These are phyloP conservation scores for Talaromyces marneffei DNA, from an alignment of 2,329 filamentous ascomycete species.

Conservation along the genomic window DNA sequence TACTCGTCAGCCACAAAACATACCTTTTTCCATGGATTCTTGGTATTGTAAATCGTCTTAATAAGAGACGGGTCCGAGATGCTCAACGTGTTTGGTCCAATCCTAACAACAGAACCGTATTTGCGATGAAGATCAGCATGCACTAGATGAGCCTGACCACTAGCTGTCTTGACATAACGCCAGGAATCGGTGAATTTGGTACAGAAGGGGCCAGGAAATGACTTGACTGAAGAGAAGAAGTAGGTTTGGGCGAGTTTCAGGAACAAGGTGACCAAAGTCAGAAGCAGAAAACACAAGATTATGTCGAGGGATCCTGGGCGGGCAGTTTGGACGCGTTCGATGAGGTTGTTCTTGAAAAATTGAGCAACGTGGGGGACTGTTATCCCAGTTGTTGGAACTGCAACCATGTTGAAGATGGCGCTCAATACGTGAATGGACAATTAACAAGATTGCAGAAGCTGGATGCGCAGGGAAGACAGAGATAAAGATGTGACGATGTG, in stretches of 20 bases:
- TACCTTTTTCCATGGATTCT: conserved; percentile 48
- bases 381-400: background rate
- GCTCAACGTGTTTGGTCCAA: conserved; percentile 68
- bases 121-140: conserved; percentile 62
- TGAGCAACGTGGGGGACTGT: background rate
- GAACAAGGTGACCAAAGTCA: background rate
- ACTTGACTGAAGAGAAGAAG: conserved; percentile 18
- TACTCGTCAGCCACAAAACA: background rate
- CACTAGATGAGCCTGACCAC: conserved; percentile 59
- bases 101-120: conserved; percentile 66
- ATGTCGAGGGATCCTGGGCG: background rate
- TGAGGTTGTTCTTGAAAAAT: background rate
- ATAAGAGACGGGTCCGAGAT: conserved; percentile 68
- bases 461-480: no score
- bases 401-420: background rate
- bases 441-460: no score
- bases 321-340: background rate
- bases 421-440: background rate
- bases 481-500: no score
- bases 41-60: conserved; percentile 70
- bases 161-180: conserved; percentile 64
- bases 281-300: background rate
- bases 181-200: conserved; percentile 67
- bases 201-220: conserved; percentile 64
- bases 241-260: conserved; percentile 17